Conservation (phyloP, 805 yeast species). For the Kuraishia molischiana region DNA sequence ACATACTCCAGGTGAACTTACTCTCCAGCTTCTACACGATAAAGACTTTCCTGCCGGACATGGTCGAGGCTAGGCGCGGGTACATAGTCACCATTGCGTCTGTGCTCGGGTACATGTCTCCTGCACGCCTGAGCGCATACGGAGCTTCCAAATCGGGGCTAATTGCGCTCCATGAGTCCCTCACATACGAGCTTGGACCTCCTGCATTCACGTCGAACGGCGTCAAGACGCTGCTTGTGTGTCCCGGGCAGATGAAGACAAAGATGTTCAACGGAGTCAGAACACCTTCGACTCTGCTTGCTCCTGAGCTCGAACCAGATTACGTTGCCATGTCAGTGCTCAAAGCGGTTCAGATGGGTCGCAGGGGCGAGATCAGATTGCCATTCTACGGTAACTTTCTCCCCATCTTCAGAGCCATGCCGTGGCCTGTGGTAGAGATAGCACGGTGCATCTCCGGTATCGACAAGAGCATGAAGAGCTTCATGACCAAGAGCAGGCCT, state of each 20-base stretch:
- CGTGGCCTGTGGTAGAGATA: constrained; percentile 57
- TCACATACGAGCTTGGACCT: constrained; percentile 59
- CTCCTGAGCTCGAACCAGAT: constrained; percentile 71
- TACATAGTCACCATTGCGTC: constrained; percentile 77
- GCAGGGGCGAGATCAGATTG: constrained; percentile 55
- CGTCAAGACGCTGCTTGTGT: constrained; percentile 63
- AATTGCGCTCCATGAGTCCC: constrained; percentile 74
- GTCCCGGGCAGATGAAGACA: constrained; percentile 85
- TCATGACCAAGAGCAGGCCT: constrained; percentile 9
- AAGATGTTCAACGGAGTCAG: constrained; percentile 60
- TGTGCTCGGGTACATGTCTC: constrained; percentile 76
- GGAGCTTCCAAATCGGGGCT: constrained; percentile 89
- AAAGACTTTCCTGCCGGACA: constrained; percentile 63
- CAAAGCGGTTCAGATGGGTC: constrained; percentile 46
- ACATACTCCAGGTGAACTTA: constrained; percentile 57
- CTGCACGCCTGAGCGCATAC: constrained; percentile 74
- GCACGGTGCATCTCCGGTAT: constrained; percentile 56
- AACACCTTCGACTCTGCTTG: constrained; percentile 68
- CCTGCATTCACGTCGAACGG: constrained; percentile 35
- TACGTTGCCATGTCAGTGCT: constrained; percentile 54
- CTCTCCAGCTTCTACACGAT: constrained; percentile 61
- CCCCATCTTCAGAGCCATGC: constrained; percentile 62
- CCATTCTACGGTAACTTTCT: constrained; percentile 73
- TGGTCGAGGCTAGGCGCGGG: constrained; percentile 56
- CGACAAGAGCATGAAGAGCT: constrained; percentile 36